phyloP scores from a whole-genome alignment of 768 basidiomycete species.

The Mycena filopes region DNA sequence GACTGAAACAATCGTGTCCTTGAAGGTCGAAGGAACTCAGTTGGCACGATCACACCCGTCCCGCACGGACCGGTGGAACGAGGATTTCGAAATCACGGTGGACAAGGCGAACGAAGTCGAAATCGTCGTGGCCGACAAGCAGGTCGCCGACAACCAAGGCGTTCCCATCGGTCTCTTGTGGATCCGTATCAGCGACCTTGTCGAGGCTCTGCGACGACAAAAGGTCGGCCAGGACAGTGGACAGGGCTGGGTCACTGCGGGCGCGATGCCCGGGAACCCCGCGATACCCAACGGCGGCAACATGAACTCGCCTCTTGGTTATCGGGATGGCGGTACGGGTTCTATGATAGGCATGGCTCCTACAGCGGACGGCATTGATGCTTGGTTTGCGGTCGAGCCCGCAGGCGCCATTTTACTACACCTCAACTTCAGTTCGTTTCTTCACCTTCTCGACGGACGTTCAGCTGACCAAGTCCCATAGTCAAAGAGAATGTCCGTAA shows the following conservation, averaged over 20 bases:
- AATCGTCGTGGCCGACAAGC: conserved; percentile 94
- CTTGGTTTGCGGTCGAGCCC: conserved; percentile 98
- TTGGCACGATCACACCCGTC: conserved; percentile 92
- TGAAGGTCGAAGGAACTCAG: conserved; percentile 97
- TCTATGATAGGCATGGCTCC: conserved; percentile 47
- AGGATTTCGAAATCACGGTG: conserved; percentile 95
- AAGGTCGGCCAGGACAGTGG: conserved; percentile 88
- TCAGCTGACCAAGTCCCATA: conserved; percentile 44
- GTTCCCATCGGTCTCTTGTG: conserved; percentile 95
- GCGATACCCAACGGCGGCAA: conserved; percentile 50
- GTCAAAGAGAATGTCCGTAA: conserved; percentile 99
- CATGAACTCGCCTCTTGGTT: conserved; percentile 61
- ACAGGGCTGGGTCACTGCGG: conserved; percentile 97
- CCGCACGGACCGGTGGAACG: conserved; percentile 96
- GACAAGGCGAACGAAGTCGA: conserved; percentile 99
- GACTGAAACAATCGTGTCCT: conserved; percentile 89
- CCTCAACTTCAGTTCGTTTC: conserved; percentile 80
- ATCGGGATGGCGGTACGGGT: conserved; percentile 56
- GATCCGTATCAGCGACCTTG: conserved; percentile 93
- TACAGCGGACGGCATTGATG: conserved; percentile 85
- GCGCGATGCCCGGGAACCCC: conserved; percentile 80
- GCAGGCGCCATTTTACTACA: conserved; percentile 91
- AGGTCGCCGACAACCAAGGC: conserved; percentile 80
- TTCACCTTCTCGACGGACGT: conserved; percentile 20
- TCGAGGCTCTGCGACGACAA: conserved; percentile 92